Evolutionary conservation across 2,329 filamentous ascomycete species (phyloP).

Genomic region (Microcera coccophila): DNA sequence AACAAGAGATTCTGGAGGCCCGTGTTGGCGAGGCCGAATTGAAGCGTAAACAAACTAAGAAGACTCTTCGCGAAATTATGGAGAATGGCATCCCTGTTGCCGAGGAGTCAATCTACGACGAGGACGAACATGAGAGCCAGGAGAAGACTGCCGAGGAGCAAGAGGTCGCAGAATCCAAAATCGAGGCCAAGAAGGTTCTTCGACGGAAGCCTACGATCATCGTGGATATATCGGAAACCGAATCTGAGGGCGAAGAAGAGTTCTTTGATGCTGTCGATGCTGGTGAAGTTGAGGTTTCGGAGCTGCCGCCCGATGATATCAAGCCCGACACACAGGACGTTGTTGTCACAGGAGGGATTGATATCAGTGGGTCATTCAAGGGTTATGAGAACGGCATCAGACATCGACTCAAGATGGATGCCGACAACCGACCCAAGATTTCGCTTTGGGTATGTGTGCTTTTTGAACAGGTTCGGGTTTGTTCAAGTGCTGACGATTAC

Average conservation of each 20-base stretch:
- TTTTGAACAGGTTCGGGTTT: too few relatives aligned
- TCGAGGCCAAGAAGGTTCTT: constrained; percentile 37
- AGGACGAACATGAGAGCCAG: constrained; percentile 7
- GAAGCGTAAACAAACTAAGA: constrained; percentile 85
- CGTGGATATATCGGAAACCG: constrained; percentile 72
- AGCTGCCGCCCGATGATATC: constrained; percentile 54
- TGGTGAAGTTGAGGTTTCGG: constrained; percentile 78
- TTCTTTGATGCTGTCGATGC: constrained; percentile 97
- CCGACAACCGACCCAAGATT: constrained; percentile 88
- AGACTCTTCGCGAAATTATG: constrained; percentile 80
- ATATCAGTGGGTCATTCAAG: constrained; percentile 74
- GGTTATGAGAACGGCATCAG: constrained; percentile 91
- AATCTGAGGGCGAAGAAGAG: constrained; percentile 80
- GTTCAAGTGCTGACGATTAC: constrained; percentile 19
- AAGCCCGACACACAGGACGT: constrained; percentile 42
- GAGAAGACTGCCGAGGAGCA: constrained; percentile 18
- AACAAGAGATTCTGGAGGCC: constrained; percentile 87
- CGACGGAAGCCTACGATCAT: constrained; percentile 62
- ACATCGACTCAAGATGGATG: constrained; percentile 78
- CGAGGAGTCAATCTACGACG: constrained; percentile 29
- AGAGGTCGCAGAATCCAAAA: constrained; percentile 12
- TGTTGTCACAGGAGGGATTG: constrained; percentile 43
- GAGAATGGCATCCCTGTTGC: constrained; percentile 46
- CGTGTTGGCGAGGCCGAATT: constrained; percentile 85
- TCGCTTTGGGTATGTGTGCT: constrained; percentile 77